phyloP scores from a whole-genome alignment of 2,329 filamentous ascomycete species.

The Annulohypoxylon truncatum region DNA sequence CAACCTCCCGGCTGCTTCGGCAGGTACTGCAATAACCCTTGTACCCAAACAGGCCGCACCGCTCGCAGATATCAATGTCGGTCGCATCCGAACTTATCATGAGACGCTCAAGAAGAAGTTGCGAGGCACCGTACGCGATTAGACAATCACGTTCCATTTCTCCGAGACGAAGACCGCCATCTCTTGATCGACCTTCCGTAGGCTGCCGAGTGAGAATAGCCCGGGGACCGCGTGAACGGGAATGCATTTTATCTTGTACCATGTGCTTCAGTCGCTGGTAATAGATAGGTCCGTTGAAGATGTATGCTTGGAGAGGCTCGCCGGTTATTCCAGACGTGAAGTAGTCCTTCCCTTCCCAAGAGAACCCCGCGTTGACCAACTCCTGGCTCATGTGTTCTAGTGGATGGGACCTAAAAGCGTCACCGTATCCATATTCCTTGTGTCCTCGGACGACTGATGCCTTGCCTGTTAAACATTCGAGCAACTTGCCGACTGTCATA shows the following conservation, averaged over 20 bases:
- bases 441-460: conserved; percentile 87
- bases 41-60: conserved; percentile 95
- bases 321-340: conserved; percentile 95
- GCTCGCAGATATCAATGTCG: conserved; percentile 91
- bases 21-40: conserved; percentile 95
- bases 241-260: conserved; percentile 99
- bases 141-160: conserved; percentile 99
- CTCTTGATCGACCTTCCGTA: conserved; percentile 92
- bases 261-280: conserved; percentile 99
- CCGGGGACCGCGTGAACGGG: conserved; percentile 86
- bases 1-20: conserved; percentile 83
- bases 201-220: conserved; percentile 95
- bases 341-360: conserved; percentile 96
- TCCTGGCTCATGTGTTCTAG: conserved; percentile 90
- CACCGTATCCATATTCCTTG: conserved; percentile 83
- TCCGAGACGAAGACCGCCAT: conserved; percentile 91
- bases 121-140: conserved; percentile 95
- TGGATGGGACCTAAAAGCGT: conserved; percentile 85
- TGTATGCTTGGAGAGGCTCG: conserved; percentile 92
- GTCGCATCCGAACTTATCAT: conserved; percentile 96
- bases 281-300: conserved; percentile 99
- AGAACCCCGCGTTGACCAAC: conserved; percentile 89
- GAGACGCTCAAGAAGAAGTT: conserved; percentile 89
- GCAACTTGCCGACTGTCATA: conserved; percentile 98
- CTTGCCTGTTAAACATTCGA: conserved; percentile 94